Evolutionary conservation across 306 rosid species (phyloP), one percentile per base, ranked within the genome.

Genomic region (Aeschynomene evenia): DNA sequence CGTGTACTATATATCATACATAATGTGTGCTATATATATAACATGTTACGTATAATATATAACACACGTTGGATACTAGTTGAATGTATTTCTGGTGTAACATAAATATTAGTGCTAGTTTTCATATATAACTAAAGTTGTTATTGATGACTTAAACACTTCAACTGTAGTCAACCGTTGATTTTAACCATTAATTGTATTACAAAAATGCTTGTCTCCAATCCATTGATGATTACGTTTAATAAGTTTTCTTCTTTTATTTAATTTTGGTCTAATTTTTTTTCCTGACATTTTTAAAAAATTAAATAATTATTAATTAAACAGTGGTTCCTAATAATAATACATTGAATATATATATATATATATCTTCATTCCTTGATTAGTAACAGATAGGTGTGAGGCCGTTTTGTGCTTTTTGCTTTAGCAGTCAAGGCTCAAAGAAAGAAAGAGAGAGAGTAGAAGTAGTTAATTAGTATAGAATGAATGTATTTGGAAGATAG

Each of bases 401-500:
- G 83, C 83, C 80, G 88, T 85, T 87, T 76, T 81, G 65, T 77
- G 73, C 85, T 85, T 85, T 82, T 84, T 66, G 79, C 95, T 91
- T 91, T 91, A 72, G 81, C 84, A 84, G 95, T 91, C 83, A 88
- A 84, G 88, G 64, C 83, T 76, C 74, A 71, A 77, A 85, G 81
- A 86, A 88, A 85, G 85, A n/a, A n/a, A n/a, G n/a, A n/a, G n/a
- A n/a, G n/a, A n/a, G n/a, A n/a, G n/a, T n/a, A n/a, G n/a, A n/a
- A 89, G 66, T 43, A 39, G 20, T 68, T n/a, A n/a, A 52, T 16
- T 60, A 43, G 10, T n/a, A 11, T 26, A 39, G 74, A 4, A 36
- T 36, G 51, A 21, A 70, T n/a, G n/a, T n/a, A n/a, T n/a, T 28
- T 28, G 31, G 3, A 28, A 28, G 31, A 28, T 28, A n/a, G n/a